Conservation (phyloP, 169 alveolate genomes). For the Cryptosporidium muris region DNA sequence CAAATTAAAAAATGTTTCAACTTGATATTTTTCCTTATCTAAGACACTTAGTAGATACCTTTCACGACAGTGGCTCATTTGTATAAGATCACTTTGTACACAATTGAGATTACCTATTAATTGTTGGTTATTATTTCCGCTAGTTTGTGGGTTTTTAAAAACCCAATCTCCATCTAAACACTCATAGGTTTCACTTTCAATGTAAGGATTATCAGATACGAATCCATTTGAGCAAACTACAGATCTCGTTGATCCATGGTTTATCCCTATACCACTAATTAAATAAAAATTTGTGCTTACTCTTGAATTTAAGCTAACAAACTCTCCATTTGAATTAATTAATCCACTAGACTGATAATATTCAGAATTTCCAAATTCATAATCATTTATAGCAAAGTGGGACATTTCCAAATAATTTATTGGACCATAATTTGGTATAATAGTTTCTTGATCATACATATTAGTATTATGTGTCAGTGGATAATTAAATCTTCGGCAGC, state of each 20-base stretch:
- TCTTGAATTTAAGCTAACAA: not conserved
- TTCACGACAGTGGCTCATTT: conserved; percentile 17
- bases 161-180: conserved; percentile 46
- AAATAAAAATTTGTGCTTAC: not conserved
- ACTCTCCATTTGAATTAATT: not conserved
- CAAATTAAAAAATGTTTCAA: conserved; percentile 31
- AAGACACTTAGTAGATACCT: conserved; percentile 22
- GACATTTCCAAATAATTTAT: too few relatives aligned
- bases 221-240: conserved; percentile 50
- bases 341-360: too few relatives aligned
- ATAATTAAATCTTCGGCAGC: not conserved
- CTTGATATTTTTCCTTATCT: conserved; percentile 37
- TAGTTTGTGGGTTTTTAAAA: not conserved
- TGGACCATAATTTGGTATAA: too few relatives aligned
- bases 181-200: conserved; percentile 28
- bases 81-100: conserved; percentile 35
- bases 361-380: too few relatives aligned
- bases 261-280: conserved; percentile 39
- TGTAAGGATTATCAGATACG: conserved; percentile 57
- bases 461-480: too few relatives aligned
- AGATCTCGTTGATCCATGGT: conserved; percentile 63
- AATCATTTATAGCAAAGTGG: too few relatives aligned
- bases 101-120: conserved; percentile 8
- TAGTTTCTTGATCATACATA: too few relatives aligned
- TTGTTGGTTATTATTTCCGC: too few relatives aligned